phyloP scores from a whole-genome alignment of 768 basidiomycete genomes.

The Tylopilus sp. region DNA sequence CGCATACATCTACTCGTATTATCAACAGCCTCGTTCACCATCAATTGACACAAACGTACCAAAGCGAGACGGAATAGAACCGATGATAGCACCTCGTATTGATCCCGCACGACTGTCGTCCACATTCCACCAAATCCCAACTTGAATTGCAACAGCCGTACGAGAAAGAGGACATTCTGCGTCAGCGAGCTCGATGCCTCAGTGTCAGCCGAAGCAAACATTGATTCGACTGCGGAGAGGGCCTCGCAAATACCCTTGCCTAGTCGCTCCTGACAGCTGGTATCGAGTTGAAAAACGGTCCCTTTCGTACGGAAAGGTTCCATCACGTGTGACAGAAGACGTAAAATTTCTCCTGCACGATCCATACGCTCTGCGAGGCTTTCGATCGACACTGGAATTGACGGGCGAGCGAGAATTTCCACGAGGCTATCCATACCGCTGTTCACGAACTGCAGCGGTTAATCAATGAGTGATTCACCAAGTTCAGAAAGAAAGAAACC shows the following conservation, averaged over 20 bases:
- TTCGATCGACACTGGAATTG: slow-evolving; percentile 23
- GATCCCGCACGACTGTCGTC: slow-evolving; percentile 48
- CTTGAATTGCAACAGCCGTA: slow-evolving; percentile 69
- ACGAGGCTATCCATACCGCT: slow-evolving; percentile 67
- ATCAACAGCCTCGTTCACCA: slow-evolving; percentile 1
- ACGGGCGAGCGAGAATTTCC: slow-evolving; percentile 44
- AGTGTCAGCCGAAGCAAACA: slow-evolving; percentile 27
- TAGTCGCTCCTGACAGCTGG: slow-evolving; percentile 52
- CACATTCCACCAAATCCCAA: slow-evolving; percentile 61
- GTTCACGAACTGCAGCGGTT: slow-evolving; percentile 57
- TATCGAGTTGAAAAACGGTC: slow-evolving; percentile 46
- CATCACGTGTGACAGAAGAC: slow-evolving; percentile 64
- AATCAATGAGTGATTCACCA: not conserved
- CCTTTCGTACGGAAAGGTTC: slow-evolving; percentile 55
- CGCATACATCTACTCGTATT: slow-evolving; percentile 46
- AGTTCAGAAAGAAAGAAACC: slow-evolving; percentile 33
- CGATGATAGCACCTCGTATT: slow-evolving; percentile 39
- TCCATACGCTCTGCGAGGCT: slow-evolving; percentile 41
- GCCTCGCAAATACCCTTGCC: slow-evolving; percentile 46
- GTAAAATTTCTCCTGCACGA: slow-evolving; percentile 63
- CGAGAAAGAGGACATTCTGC: slow-evolving; percentile 51
- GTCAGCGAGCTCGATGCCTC: slow-evolving; percentile 29
- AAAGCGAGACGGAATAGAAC: slow-evolving; percentile 48
- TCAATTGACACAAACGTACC: slow-evolving; percentile 38
- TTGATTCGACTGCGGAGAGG: slow-evolving; percentile 39